Base-by-base conservation (phyloP, 1,139 yeast species). In the Kazachstania sp. region DNA sequence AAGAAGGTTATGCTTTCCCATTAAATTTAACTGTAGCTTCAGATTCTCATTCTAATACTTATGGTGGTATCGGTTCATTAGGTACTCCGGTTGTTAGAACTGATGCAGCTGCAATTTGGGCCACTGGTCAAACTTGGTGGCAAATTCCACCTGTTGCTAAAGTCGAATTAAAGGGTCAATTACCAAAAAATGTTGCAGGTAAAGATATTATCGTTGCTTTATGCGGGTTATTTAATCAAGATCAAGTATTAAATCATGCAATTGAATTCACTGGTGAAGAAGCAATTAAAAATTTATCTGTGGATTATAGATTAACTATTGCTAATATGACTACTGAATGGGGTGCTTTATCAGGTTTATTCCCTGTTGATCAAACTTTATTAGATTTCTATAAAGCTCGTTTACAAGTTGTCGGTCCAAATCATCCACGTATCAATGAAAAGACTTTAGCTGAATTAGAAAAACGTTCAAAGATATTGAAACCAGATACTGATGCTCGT, bases 101-200 rank as follows among this genome's bases (percentile, higher is more conserved):
- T 0, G 99, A 92, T 67, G 98, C 97, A 19, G 98, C 99, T 2
- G 82, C 97, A 6, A 92, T 94, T 56, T 92, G 99, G 99, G 97
- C 98, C 15, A 92, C 98, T 0, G 97, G 97, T 40, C 95, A 87
- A 70, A 94, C 98, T 3, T 92, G 99, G 99, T 92, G 98, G 98
- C 98, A 94, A 78, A 86, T 92, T 50, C 99, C 99, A 4, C 98
- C 98, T 1, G 97, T 92, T 20, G 98, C 98, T 38, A 81, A 82
- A 62, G 97, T 92, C 12, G 95, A 86, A 66, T 75, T 92, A 49
- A 74, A 77, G 55, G 97, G 97, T 39, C 69, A 77, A 55, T 76
- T 92, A 50, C 95, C 94, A 19, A 71, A 75, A 48, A 97, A 97
- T 20, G 90, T 86, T 16, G 81, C 95, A 8, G 99, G 99, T 54